Base-by-base conservation (phyloP, 2,329 filamentous ascomycete genomes). In the Verruconis gallopava region DNA sequence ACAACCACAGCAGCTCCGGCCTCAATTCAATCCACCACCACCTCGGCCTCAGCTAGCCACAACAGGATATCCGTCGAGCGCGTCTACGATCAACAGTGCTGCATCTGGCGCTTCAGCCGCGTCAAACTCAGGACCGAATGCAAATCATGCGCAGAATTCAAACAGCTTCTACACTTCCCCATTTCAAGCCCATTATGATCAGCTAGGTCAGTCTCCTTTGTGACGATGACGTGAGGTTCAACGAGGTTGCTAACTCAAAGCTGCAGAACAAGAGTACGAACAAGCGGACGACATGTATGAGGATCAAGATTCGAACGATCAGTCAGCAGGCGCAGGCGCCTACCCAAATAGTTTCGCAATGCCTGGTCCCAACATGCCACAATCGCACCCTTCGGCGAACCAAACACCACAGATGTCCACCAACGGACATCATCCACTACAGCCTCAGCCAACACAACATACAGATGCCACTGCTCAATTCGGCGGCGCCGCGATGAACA, bases 181-280 rank as follows among this genome's bases (percentile, higher is more conserved):
- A 14, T 95, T 93, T 64, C 85, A 93, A 57, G 91, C 83, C 60
- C 89, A 95, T 61, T 88, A 93, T 63, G 84, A 93, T 63, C 85
- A 94, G 70, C 77, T 96, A 62, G 89, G 89, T 82, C 85, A 83
- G 86, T 71, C 72, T 56, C 62, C 72, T 70, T 68, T 54, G 15
- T 20, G n/a, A n/a, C n/a, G n/a, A n/a, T n/a, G n/a, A n/a, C n/a
- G n/a, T n/a, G n/a, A n/a, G n/a, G n/a, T n/a, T n/a, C n/a, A n/a
- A n/a, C n/a, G n/a, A n/a, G n/a, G n/a, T n/a, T 37, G 9, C 34
- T 14, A 9, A 37, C 34, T 9, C 14, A 9, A 37, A 9, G 55
- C 38, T 72, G 69, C 68, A 95, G 89, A 96, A 68, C 86, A 93
- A 72, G 89, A 96, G 69, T 96, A 95, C 66, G 88, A 95, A 60